These are phyloP conservation scores for Nothopassalora personata DNA, from an alignment of 2,329 filamentous ascomycete genomes.

Conservation along the genomic window DNA sequence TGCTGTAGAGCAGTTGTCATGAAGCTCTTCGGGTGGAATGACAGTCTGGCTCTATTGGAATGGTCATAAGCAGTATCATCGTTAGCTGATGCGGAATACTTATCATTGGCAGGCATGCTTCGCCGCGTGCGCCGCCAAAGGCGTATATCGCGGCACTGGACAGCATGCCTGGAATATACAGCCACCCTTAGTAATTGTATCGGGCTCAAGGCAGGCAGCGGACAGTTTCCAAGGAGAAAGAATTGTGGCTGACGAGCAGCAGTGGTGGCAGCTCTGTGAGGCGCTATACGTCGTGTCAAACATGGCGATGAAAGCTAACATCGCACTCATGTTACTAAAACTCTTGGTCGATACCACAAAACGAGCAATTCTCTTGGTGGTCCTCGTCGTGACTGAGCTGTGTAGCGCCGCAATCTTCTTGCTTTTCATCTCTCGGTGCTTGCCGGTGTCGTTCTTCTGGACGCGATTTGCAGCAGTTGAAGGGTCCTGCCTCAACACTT, in stretches of 20 bases:
- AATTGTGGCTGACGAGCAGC: conserved; percentile 17
- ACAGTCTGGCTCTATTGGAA: conserved; percentile 7
- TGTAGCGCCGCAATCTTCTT: conserved; percentile 17
- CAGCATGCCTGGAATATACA: conserved; percentile 12
- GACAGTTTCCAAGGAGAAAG: background rate
- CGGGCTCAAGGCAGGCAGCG: conserved; percentile 8
- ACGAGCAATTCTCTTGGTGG: conserved; percentile 9
- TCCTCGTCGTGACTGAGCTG: conserved; percentile 11
- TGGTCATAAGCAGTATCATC: conserved; percentile 3
- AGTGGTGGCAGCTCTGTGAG: conserved; percentile 42
- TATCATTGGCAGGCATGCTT: conserved; percentile 5
- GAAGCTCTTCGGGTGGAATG: conserved; percentile 7
- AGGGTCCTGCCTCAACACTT: conserved; percentile 10
- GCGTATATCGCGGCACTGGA: conserved; percentile 13
- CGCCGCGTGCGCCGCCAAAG: conserved; percentile 11
- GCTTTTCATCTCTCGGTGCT: conserved; percentile 17
- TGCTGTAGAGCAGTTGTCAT: conserved; percentile 8
- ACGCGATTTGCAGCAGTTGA: conserved; percentile 9
- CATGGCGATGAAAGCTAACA: conserved; percentile 20
- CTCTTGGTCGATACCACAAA: conserved; percentile 9
- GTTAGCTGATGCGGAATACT: background rate
- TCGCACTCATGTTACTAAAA: conserved; percentile 16
- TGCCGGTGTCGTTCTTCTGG: conserved; percentile 17
- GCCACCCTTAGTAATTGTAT: conserved; percentile 9
- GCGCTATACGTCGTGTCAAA: conserved; percentile 18